Evolutionary conservation across 2,329 filamentous ascomycete genomes (phyloP), one percentile per base, ranked within the genome.

Genomic region (Talaromyces sp.): DNA sequence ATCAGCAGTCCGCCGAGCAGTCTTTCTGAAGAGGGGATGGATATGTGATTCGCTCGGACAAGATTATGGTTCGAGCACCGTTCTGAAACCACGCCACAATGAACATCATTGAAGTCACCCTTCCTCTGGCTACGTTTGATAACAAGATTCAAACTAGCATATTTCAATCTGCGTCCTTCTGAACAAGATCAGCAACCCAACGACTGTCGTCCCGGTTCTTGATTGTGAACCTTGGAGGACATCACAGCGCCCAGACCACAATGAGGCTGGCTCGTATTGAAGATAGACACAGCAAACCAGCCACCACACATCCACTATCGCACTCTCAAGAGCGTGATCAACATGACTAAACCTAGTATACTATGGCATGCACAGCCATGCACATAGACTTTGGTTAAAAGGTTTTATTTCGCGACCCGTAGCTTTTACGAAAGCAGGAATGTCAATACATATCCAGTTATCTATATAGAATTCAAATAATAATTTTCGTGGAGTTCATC

Each of bases 1-100:
- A 70, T 78, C 30, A 78, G 75, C 65, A 77, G 75, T 59, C 72
- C 70, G 7, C 74, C 75, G 5, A 76, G 73, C 59, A 74, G 74
- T 64, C 59, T 78, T 10, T 76, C 75, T 2, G 73, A 75, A 30
- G 71, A 69, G 3, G 75, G 73, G 44, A 53, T 53, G 49, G 49
- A 53, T 30, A 53, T 53, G 15, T 53, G 49, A 53, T 53, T 25
- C 19, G n/a, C 15, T n/a, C 49, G 10, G 25, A 47, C 19, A 13
- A 13, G 19, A 47, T 47, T 3, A 47, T 7, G 19, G 3, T 25
- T 47, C 22, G n/a, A 22, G 44, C 10, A 11, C 19, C n/a, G 10
- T 25, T 25, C 3, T 47, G 19, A 47, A 17, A 11, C n/a, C 44
- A 25, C 19, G 22, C 44, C 44, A 47, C 44, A 19, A 25, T 25